phyloP scores from a whole-genome alignment of 164 flowering plant species.

The Chloranthus sessilifolius region DNA sequence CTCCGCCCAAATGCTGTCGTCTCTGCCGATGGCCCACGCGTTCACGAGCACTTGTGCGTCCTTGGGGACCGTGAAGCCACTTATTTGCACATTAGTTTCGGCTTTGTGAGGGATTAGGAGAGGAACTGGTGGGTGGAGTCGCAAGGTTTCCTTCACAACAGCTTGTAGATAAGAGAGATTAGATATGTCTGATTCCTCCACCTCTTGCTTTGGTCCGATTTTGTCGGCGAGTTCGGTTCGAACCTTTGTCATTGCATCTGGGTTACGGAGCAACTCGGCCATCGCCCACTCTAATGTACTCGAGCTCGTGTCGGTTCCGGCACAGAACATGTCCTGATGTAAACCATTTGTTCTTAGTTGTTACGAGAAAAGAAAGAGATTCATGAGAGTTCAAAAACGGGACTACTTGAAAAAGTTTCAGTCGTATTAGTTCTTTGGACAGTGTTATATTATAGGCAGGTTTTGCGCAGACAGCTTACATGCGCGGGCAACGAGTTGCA shows the following conservation, averaged over 20 bases:
- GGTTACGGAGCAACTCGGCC: slow-evolving; percentile 17
- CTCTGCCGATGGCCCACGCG: slow-evolving; percentile 22
- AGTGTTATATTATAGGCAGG: too few species aligned
- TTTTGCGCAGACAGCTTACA: too few species aligned
- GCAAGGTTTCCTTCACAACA: slow-evolving; percentile 16
- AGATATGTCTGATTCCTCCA: slow-evolving; percentile 9
- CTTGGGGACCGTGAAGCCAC: slow-evolving; percentile 12
- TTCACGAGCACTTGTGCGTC: slow-evolving; percentile 17
- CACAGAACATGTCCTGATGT: slow-evolving; percentile 17
- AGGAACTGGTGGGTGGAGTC: slow-evolving; percentile 17
- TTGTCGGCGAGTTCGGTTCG: slow-evolving; percentile 3
- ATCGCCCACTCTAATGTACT: slow-evolving; percentile 21
- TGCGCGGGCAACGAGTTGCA: too few species aligned
- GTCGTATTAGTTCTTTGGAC: too few species aligned
- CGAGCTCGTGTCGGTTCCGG: slow-evolving; percentile 20
- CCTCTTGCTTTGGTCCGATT: neutral
- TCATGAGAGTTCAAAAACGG: too few species aligned
- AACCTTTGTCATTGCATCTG: slow-evolving; percentile 11
- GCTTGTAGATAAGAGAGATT: slow-evolving; percentile 17
- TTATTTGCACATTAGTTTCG: slow-evolving; percentile 5
- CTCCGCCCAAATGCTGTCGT: slow-evolving; percentile 10
- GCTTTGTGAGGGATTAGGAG: slow-evolving; percentile 17
- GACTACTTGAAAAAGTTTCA: too few species aligned
- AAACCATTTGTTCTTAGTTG: too few species aligned
- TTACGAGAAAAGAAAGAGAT: too few species aligned